Evolutionary conservation across 2,329 filamentous ascomycete genomes (phyloP).

Genomic region (Tetracladium maxilliforme): DNA sequence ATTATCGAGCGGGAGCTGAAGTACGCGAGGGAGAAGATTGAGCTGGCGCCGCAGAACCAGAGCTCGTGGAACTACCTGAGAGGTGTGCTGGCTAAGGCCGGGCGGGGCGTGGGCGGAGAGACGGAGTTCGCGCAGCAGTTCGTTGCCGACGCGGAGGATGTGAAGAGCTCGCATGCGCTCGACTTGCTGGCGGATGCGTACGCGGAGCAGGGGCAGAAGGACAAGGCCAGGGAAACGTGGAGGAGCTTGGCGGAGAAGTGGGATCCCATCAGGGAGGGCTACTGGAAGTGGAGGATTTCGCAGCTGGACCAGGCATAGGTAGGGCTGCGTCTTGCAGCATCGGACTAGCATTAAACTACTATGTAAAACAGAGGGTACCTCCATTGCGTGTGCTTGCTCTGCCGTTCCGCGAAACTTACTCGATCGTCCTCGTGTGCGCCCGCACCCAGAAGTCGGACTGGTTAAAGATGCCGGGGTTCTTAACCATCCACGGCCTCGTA

Average conservation of each 20-base stretch:
- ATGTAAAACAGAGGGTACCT: no score
- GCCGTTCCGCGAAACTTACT: no score
- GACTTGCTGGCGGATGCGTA: conserved; percentile 59
- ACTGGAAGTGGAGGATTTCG: conserved; percentile 83
- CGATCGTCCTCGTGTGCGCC: no score
- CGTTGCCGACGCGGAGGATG: conserved; percentile 31
- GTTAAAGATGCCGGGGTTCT: conserved; percentile 2
- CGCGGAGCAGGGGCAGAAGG: conserved; percentile 20
- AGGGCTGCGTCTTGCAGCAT: no score
- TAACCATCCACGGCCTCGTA: conserved; percentile 1
- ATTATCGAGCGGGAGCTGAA: conserved; percentile 61
- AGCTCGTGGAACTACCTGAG: conserved; percentile 87
- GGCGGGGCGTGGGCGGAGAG: conserved; percentile 27
- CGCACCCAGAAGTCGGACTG: conserved; percentile 4
- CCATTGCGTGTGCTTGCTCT: no score
- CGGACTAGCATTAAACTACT: no score
- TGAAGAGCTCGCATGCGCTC: conserved; percentile 50
- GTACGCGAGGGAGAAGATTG: conserved; percentile 60
- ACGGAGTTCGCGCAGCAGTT: conserved; percentile 35
- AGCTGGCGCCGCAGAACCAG: conserved; percentile 79
- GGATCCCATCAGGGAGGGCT: conserved; percentile 81
- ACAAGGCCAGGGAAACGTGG: conserved; percentile 55
- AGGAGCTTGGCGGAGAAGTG: conserved; percentile 67
- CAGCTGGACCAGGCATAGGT: no score
- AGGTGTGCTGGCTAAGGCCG: conserved; percentile 58